Evolutionary conservation across 164 flowering plant genomes (phyloP), one percentile per base, ranked within the genome.

Genomic region (Aristolochia contorta): DNA sequence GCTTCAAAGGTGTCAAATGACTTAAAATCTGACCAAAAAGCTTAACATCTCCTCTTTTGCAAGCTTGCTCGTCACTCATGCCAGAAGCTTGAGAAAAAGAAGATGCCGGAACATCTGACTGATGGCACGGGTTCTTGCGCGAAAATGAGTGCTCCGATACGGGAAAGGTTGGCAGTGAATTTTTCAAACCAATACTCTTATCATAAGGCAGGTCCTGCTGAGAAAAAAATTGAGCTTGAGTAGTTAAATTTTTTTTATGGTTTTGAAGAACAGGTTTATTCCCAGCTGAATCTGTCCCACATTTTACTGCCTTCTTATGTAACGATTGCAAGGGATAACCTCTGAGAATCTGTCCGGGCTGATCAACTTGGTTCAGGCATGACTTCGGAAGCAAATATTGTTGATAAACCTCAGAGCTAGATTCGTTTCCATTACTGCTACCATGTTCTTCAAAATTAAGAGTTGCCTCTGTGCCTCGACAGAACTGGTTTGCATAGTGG

Each of bases 1-100:
- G 76, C 45, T 69, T 78, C 66, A 53, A 57, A 25, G 83, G 60
- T 15, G 84, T 65, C 0, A 80, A 71, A 50, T 80, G 71, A 60
- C 69, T 82, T 16, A 89, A 82, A 64, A 87, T 84, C 75, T 87
- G 66, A 46, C 98, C 98, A 74, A 87, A 93, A 21, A 2, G 80
- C 63, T 49, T 20, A 49, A 20, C 8, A 37, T 37, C 43, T 1
- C 43, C 43, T 6, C 43, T 37, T 6, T 37, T 37, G 43, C 43
- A 7, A 37, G 43, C 43, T 37, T 37, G 43, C 10, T 37, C 43
- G 7, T 37, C 43, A 6, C 43, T 37, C 43, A 37, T 37, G 25
- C 41, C 58, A 19, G 51, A 23, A 53, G 50, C 67, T 45, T 63
- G 54, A 6, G 80, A 72, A 65, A 8, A 47, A 66, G 46, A 67